Evolutionary conservation across 2,329 filamentous ascomycete species (phyloP).

Genomic region (Sclerotinia borealis): DNA sequence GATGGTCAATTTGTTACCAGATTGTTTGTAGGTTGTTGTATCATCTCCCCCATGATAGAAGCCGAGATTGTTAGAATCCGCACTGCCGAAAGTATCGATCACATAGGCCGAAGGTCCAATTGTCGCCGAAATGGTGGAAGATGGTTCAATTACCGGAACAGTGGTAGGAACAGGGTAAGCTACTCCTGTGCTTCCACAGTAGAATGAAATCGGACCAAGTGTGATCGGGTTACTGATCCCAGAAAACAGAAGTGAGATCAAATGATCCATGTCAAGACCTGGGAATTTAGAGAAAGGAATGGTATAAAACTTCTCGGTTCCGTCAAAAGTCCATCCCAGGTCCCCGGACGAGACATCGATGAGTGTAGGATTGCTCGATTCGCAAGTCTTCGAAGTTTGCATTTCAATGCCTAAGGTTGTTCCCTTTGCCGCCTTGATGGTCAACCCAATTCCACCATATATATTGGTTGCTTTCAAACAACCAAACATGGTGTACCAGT

Average conservation of each 20-base stretch:
- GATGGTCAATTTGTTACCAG: conserved; percentile 47
- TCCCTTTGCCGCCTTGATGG: conserved; percentile 47
- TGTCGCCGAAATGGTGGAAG: conserved; percentile 45
- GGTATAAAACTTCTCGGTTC: conserved; percentile 52
- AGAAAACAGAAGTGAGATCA: conserved; percentile 47
- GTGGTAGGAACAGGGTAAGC: conserved; percentile 45
- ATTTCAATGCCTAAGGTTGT: conserved; percentile 48
- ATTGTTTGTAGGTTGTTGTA: conserved; percentile 46
- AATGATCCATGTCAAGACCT: conserved; percentile 45
- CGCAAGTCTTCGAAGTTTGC: conserved; percentile 38
- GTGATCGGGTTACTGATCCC: conserved; percentile 42
- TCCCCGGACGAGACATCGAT: conserved; percentile 36
- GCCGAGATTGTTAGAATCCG: conserved; percentile 50
- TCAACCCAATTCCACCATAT: conserved; percentile 51
- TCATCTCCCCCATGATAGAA: conserved; percentile 64
- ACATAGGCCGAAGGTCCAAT: conserved; percentile 44
- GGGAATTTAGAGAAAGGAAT: conserved; percentile 49
- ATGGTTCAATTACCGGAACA: conserved; percentile 37
- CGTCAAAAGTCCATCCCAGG: conserved; percentile 55
- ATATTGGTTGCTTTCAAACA: conserved; percentile 45
- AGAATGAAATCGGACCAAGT: conserved; percentile 52
- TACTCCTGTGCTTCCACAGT: conserved; percentile 46
- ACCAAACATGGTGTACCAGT: conserved; percentile 53
- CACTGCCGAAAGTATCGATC: conserved; percentile 54
- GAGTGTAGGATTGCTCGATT: conserved; percentile 31